Base-by-base conservation (phyloP, 148 eudicot species). In the Fagopyrum tataricum region DNA sequence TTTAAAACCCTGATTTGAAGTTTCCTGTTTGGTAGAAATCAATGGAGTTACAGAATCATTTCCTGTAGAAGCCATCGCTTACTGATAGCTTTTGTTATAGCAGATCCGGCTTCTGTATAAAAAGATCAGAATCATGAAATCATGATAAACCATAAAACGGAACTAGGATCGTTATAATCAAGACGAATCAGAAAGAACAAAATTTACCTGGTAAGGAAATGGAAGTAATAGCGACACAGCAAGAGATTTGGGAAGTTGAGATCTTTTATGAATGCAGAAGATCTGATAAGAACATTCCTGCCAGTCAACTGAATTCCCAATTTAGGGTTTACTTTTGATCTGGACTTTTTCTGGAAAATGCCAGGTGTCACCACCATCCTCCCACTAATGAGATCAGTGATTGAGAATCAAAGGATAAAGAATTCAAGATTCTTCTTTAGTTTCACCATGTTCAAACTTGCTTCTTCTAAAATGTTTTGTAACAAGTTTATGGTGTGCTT, bases 41-140 rank as follows among this genome's bases (percentile, higher is more conserved):
- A 64, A 64, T 64, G 69, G 69, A 64, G 69, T 31, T 24, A 79
- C 72, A 76, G 78, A 51, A 55, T 84, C 83, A 37, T 53, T 55
- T 31, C 43, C 37, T 31, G 37, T 39, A 42, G 14, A 43, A 64
- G 69, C 69, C 69, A 64, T 64, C 64, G 8, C 67, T 64, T n/a
- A 64, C 37, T 31, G 2, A 31, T 43, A 0, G 20, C 44, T 5
- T 31, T 14, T 64, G 20, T 43, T 59, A 8, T 59, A 10, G 40
- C 31, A 23, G 66, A 39, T 59, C 20, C 13, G 26, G 37, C 66
- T 59, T 37, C 15, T 59, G 66, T 31, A 24, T 59, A 4, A 51
- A 11, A 11, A 3, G 39, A 59, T 24, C 40, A 24, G 13, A 51
- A 51, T 20, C 20, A 51, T 51, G 56, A 51, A 51, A 59, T 23